These are phyloP conservation scores for Capsicum rhomboideum DNA, from an alignment of 257 asterid genomes.

Conservation along the genomic window DNA sequence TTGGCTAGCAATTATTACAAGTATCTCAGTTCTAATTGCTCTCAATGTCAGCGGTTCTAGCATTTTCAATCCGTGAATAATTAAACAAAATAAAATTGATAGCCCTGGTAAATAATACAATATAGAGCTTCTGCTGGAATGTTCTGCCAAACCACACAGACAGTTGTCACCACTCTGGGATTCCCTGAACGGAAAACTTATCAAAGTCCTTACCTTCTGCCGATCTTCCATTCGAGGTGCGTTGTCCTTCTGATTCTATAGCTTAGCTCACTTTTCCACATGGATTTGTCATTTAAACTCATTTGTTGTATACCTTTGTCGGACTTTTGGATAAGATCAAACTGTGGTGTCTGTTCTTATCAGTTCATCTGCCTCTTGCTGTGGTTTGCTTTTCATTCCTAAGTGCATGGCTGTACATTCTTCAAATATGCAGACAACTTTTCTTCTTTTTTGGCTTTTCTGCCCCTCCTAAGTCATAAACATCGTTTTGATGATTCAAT, in stretches of 20 bases:
- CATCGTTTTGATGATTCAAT: neutral
- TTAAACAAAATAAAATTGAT: neutral
- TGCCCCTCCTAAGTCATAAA: too few species aligned
- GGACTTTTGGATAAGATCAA: slow-evolving; percentile 31
- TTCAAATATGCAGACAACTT: neutral
- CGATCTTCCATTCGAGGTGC: neutral
- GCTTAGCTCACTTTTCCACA: neutral
- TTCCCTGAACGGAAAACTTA: neutral
- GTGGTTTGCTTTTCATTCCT: neutral
- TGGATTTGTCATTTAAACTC: neutral
- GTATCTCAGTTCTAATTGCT: slow-evolving; percentile 71
- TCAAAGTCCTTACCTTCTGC: neutral
- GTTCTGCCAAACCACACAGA: neutral
- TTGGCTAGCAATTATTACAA: slow-evolving; percentile 75
- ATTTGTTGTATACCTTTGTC: slow-evolving; percentile 11
- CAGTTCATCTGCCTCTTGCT: neutral
- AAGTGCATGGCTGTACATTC: neutral
- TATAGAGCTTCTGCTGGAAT: neutral
- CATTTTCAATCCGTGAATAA: slow-evolving; percentile 76
- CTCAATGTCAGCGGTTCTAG: slow-evolving; percentile 56
- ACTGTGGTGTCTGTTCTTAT: slow-evolving; percentile 22
- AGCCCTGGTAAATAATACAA: neutral
- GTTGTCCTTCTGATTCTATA: neutral
- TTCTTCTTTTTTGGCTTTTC: neutral
- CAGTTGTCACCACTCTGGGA: neutral